phyloP scores from a whole-genome alignment of 2,329 filamentous ascomycete genomes.

The Hymenotorrendiella dingleyae region DNA sequence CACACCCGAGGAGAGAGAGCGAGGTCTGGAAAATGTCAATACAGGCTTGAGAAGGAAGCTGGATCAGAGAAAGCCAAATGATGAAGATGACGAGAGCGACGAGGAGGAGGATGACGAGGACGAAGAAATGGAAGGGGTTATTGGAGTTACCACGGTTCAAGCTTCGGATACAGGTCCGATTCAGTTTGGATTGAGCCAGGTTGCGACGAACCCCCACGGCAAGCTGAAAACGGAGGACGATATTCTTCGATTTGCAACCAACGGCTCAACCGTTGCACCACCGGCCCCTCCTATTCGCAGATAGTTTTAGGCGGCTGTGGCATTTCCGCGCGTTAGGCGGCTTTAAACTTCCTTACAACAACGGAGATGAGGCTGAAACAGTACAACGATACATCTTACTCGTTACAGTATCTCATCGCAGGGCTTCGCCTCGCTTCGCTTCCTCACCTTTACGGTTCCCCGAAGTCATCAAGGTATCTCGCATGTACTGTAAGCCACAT shows the following conservation, averaged over 20 bases:
- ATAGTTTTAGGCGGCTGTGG: too few relatives aligned
- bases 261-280: slow-evolving; percentile 28
- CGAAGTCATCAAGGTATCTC: too few relatives aligned
- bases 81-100: slow-evolving; percentile 51
- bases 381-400: too few relatives aligned
- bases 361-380: too few relatives aligned
- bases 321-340: too few relatives aligned
- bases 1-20: slow-evolving; percentile 63
- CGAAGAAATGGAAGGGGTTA: slow-evolving; percentile 47
- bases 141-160: slow-evolving; percentile 18
- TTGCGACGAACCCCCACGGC: slow-evolving; percentile 18
- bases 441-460: too few relatives aligned
- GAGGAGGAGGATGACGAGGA: slow-evolving; percentile 47
- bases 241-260: slow-evolving; percentile 45
- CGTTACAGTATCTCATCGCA: too few relatives aligned
- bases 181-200: slow-evolving; percentile 14
- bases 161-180: slow-evolving; percentile 11
- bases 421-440: too few relatives aligned
- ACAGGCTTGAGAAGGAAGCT: slow-evolving; percentile 57
- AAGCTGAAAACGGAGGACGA: slow-evolving; percentile 33
- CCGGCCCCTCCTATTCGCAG: neutral
- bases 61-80: slow-evolving; percentile 13
- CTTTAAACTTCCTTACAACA: too few relatives aligned
- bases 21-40: slow-evolving; percentile 62
- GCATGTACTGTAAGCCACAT: too few relatives aligned